These are phyloP conservation scores for Populus nigra DNA, from an alignment of 345 rosid species.

Conservation along the genomic window DNA sequence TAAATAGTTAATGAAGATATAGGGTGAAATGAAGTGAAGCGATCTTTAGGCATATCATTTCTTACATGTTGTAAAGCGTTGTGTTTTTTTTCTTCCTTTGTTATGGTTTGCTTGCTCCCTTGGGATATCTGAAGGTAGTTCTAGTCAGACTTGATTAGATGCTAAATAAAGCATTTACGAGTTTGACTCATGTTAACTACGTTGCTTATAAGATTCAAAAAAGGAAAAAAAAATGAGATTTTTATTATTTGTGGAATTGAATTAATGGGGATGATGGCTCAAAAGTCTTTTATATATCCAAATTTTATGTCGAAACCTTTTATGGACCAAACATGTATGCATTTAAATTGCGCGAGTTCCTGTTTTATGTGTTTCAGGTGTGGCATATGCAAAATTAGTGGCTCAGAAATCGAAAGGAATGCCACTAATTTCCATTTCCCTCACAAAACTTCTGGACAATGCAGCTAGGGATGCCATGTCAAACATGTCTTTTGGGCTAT, in stretches of 20 bases:
- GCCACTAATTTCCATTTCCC: conserved; percentile 63
- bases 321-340: not conserved
- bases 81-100: not conserved
- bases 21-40: not conserved
- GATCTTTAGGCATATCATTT: not conserved
- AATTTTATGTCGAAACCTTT: not conserved
- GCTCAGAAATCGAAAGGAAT: conserved; percentile 90
- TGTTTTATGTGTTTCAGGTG: conserved; percentile 37
- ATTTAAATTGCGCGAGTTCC: not conserved
- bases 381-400: conserved; percentile 52
- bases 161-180: not conserved
- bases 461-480: conserved; percentile 63
- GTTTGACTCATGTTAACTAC: not conserved
- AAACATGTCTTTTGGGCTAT: conserved; percentile 57
- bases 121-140: not conserved
- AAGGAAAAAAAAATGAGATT: not conserved
- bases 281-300: not conserved
- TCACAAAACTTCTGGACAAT: conserved; percentile 50
- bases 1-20: not conserved
- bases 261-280: not conserved
- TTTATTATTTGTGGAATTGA: not conserved
- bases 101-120: not conserved
- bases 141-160: not conserved
- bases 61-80: not conserved
- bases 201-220: not conserved